These are phyloP conservation scores for Agaricales sp. DNA, from an alignment of 1,284 basidiomycete species.

Conservation along the genomic window DNA sequence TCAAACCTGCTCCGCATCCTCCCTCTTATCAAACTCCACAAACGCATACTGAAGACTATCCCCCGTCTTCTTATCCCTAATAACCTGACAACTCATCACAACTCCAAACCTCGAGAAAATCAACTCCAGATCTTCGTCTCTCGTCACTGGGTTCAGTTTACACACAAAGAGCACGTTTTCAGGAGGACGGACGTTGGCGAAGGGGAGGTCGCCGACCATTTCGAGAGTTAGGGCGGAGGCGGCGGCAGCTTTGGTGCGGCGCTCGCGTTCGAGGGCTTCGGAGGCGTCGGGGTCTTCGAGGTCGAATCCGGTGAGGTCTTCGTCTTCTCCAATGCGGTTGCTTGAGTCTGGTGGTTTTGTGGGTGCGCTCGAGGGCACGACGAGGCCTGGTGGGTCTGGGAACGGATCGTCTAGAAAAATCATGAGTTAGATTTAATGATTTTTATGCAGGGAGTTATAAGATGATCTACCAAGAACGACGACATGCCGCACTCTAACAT, in stretches of 20 bases:
- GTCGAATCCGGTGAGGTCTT: conserved; percentile 56
- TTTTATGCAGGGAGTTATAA: conserved; percentile 6
- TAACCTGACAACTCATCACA: conserved; percentile 96
- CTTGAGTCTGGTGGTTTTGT: conserved; percentile 74
- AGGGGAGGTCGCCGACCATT: conserved; percentile 98
- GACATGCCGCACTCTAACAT: conserved; percentile 88
- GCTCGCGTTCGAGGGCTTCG: conserved; percentile 71
- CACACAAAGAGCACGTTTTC: conserved; percentile 99
- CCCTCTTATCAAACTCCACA: conserved; percentile 92
- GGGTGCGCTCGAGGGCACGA: conserved; percentile 70
- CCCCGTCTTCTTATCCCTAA: conserved; percentile 90
- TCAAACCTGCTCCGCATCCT: conserved; percentile 84
- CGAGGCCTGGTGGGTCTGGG: conserved; percentile 71
- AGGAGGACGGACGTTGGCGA: conserved; percentile 94
- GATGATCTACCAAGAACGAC: conserved; percentile 72
- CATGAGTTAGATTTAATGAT: conserved; percentile 6
- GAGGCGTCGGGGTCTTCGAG: conserved; percentile 24
- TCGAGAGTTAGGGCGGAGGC: conserved; percentile 95
- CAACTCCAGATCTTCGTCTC: conserved; percentile 93
- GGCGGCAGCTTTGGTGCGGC: conserved; percentile 77
- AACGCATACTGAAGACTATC: conserved; percentile 98
- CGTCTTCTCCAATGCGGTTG: conserved; percentile 85
- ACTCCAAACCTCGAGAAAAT: conserved; percentile 95
- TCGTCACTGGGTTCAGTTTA: conserved; percentile 93
- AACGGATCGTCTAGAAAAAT: conserved; percentile 79